These are phyloP conservation scores for Phytophthora vignae DNA, from an alignment of 352 stramenopile species.

Conservation along the genomic window DNA sequence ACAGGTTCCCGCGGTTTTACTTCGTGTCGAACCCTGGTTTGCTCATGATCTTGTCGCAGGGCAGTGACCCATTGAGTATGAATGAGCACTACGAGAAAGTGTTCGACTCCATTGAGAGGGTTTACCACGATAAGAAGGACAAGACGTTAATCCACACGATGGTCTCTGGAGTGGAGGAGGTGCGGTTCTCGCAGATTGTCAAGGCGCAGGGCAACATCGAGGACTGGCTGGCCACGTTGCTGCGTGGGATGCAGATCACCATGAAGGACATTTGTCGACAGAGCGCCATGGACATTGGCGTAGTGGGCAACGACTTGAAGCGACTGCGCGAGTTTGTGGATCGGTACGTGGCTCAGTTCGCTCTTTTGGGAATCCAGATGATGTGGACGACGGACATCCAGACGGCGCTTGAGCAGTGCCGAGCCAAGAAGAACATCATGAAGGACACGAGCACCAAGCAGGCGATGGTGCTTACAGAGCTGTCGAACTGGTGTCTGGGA, in stretches of 20 bases:
- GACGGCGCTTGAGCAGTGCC: conserved; percentile 94
- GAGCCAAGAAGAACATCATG: conserved; percentile 97
- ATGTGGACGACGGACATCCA: conserved; percentile 98
- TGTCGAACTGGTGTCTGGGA: conserved; percentile 97
- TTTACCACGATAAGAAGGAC: conserved; percentile 98
- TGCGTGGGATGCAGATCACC: conserved; percentile 95
- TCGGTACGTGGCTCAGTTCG: conserved; percentile 95
- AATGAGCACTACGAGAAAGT: conserved; percentile 99
- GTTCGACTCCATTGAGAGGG: conserved; percentile 98
- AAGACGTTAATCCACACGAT: conserved; percentile 96
- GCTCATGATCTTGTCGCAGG: conserved; percentile 98
- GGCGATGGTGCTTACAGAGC: conserved; percentile 92
- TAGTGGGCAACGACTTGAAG: conserved; percentile 93
- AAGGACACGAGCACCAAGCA: conserved; percentile 97
- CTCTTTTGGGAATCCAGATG: conserved; percentile 96
- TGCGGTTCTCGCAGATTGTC: conserved; percentile 95
- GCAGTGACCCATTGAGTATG: conserved; percentile 97
- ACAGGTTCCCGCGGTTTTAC: conserved; percentile 99
- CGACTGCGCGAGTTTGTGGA: conserved; percentile 95
- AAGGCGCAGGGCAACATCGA: conserved; percentile 99
- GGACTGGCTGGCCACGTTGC: conserved; percentile 97
- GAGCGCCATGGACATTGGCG: conserved; percentile 93
- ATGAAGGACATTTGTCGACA: conserved; percentile 98
- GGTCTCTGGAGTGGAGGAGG: conserved; percentile 95
- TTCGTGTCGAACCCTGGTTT: conserved; percentile 98